Evolutionary conservation across 176 grass and related monocot genomes (phyloP).

Genomic region (Bolboschoenus planiculmis): DNA sequence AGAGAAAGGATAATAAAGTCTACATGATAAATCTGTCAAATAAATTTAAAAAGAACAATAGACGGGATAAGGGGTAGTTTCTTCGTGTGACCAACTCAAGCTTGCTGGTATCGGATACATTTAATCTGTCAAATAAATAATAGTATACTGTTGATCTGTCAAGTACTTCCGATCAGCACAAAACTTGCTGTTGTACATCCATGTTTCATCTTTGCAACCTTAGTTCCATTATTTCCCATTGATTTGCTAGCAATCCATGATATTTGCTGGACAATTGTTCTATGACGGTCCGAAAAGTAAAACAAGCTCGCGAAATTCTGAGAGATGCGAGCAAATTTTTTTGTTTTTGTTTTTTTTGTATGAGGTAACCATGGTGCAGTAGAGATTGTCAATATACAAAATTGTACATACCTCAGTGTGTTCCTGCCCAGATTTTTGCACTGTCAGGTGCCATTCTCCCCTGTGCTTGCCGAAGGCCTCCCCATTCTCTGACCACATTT

Average conservation of each 20-base stretch:
- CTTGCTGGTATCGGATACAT: not conserved
- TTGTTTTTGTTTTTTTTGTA: not conserved
- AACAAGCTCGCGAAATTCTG: not conserved
- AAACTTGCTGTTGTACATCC: not conserved
- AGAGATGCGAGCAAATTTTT: not conserved
- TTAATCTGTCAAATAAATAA: not conserved
- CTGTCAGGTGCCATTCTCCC: slow-evolving; percentile 22
- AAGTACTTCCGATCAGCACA: not conserved
- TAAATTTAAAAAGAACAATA: not conserved
- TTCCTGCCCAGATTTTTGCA: not conserved
- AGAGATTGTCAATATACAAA: not conserved
- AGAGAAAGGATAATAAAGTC: slow-evolving; percentile 50
- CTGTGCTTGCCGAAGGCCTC: slow-evolving; percentile 44
- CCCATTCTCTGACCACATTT: slow-evolving; percentile 45
- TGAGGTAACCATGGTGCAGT: not conserved
- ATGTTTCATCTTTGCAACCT: not conserved
- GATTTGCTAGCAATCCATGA: not conserved
- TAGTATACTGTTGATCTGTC: not conserved
- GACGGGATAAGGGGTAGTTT: not conserved
- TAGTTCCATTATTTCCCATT: not conserved
- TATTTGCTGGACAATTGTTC: not conserved
- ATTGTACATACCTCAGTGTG: not conserved
- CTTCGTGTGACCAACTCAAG: not conserved
- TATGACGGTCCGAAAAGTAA: not conserved
- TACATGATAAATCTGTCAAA: slow-evolving; percentile 27